These are phyloP conservation scores for Microascus cirrosus DNA, from an alignment of 2,329 filamentous ascomycete species.

Conservation along the genomic window DNA sequence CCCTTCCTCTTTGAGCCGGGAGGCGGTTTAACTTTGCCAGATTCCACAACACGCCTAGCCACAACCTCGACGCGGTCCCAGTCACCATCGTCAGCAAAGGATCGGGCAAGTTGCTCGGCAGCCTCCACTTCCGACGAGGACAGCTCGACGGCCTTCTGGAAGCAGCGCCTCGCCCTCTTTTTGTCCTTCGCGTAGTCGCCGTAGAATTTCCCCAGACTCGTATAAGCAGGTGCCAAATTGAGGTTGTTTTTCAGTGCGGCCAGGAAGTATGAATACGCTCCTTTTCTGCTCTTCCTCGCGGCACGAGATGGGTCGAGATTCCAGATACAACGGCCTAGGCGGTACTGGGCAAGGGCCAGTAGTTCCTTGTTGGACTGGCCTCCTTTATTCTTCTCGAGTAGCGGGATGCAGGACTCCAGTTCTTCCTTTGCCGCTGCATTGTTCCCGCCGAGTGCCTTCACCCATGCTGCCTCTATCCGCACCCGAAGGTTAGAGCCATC, in stretches of 20 bases:
- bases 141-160: slow-evolving; percentile 91
- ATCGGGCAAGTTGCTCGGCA: slow-evolving; percentile 73
- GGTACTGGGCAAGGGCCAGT: slow-evolving; percentile 76
- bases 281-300: slow-evolving; percentile 67
- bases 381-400: slow-evolving; percentile 50
- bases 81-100: slow-evolving; percentile 81
- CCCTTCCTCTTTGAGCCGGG: slow-evolving; percentile 90
- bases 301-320: slow-evolving; percentile 63
- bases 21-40: slow-evolving; percentile 81
- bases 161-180: slow-evolving; percentile 78
- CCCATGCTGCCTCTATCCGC: slow-evolving; percentile 83
- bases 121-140: slow-evolving; percentile 78
- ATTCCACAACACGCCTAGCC: slow-evolving; percentile 81
- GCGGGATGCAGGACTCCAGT: slow-evolving; percentile 57
- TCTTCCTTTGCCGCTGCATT: slow-evolving; percentile 56
- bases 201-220: slow-evolving; percentile 82
- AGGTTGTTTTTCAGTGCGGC: slow-evolving; percentile 76
- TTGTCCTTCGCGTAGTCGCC: slow-evolving; percentile 83
- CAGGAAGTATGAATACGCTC: slow-evolving; percentile 76
- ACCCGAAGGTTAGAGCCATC: slow-evolving; percentile 69
- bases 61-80: slow-evolving; percentile 96
- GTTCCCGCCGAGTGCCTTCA: slow-evolving; percentile 72
- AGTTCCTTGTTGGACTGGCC: slow-evolving; percentile 51
- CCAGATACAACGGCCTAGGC: slow-evolving; percentile 81
- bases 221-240: slow-evolving; percentile 84